Base-by-base conservation (phyloP, 768 basidiomycete species). In the Amyloporia xantha region DNA sequence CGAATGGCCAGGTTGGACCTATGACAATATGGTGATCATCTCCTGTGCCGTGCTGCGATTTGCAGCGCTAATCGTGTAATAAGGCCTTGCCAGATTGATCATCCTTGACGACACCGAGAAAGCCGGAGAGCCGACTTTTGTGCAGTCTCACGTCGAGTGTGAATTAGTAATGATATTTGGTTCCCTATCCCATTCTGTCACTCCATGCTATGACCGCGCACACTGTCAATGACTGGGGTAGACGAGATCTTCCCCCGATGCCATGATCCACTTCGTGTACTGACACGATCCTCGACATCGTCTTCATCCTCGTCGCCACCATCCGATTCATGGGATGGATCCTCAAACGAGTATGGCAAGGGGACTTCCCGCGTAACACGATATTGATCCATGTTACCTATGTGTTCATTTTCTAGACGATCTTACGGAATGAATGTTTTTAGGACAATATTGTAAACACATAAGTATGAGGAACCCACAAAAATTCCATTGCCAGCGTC, bases 341-440 rank as follows among this genome's bases (percentile, higher is more conserved):
- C 65, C 40, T 83, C 77, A 46, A 83, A 68, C 1, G 69, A 61
- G 64, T 94, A 95, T 1, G 91, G 91, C 27, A 96, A 66, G 0
- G 90, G 86, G 12, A 91, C 81, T 59, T 96, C 91, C 21, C 84
- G 75, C 1, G 86, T 91, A 37, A 88, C 81, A 20, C 92, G 89
- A 64, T 91, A 95, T 58, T 92, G 91, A 74, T 91, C 90, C 65
- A 88, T 80, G 64, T 96, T 96, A 72, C 89, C 88, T 23, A 94
- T 68, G 55, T 96, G 93, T 67, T 96, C 93, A 67, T 88, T 92
- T 65, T 94, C 89, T 36, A 91, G 67, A 55, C 89, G 87, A 65
- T 78, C 84, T 89, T 55, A 15, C 26, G 40, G 5, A 27, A 11
- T 47, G 15, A n/a, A n/a, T n/a, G n/a, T n/a, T n/a, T 7, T 13